These are phyloP conservation scores for Pseudogymnoascus verrucosus DNA, from an alignment of 2,329 filamentous ascomycete species.

Conservation along the genomic window DNA sequence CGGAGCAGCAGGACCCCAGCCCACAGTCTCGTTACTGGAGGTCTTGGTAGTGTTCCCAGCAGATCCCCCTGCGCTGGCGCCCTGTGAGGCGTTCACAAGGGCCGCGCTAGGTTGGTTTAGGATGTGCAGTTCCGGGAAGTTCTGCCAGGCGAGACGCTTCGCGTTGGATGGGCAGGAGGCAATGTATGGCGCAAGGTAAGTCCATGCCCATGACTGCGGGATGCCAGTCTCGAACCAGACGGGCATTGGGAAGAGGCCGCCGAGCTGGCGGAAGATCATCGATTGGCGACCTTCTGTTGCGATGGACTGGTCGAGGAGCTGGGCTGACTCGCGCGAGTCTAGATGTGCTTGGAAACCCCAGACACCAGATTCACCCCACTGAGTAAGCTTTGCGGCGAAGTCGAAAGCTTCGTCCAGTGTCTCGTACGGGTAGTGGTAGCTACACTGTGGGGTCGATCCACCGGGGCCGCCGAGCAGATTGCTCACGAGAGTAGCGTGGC, in stretches of 20 bases:
- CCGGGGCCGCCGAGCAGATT: slow-evolving; percentile 62
- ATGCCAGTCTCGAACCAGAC: slow-evolving; percentile 75
- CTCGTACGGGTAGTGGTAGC: slow-evolving; percentile 70
- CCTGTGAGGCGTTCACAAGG: slow-evolving; percentile 45
- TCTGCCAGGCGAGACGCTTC: slow-evolving; percentile 74
- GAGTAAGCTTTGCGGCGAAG: slow-evolving; percentile 79
- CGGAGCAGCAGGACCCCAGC: slow-evolving; percentile 37
- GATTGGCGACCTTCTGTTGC: slow-evolving; percentile 75
- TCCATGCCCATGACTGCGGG: slow-evolving; percentile 80
- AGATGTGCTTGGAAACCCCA: slow-evolving; percentile 76
- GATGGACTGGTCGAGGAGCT: slow-evolving; percentile 67
- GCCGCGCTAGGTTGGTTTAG: slow-evolving; percentile 71
- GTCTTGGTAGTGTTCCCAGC: slow-evolving; percentile 37
- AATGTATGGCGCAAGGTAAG: slow-evolving; percentile 73
- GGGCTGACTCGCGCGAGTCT: slow-evolving; percentile 65
- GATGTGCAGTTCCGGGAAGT: slow-evolving; percentile 66
- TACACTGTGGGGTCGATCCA: slow-evolving; percentile 64
- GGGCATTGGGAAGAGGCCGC: slow-evolving; percentile 71
- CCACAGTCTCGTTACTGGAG: slow-evolving; percentile 55
- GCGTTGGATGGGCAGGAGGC: slow-evolving; percentile 64
- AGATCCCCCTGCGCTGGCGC: not conserved
- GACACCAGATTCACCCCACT: slow-evolving; percentile 70
- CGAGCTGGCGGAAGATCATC: slow-evolving; percentile 76
- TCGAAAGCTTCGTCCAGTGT: slow-evolving; percentile 72
- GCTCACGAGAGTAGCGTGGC: slow-evolving; percentile 67